phyloP scores from a whole-genome alignment of 75 land plant genomes.

The Picea glauca region DNA sequence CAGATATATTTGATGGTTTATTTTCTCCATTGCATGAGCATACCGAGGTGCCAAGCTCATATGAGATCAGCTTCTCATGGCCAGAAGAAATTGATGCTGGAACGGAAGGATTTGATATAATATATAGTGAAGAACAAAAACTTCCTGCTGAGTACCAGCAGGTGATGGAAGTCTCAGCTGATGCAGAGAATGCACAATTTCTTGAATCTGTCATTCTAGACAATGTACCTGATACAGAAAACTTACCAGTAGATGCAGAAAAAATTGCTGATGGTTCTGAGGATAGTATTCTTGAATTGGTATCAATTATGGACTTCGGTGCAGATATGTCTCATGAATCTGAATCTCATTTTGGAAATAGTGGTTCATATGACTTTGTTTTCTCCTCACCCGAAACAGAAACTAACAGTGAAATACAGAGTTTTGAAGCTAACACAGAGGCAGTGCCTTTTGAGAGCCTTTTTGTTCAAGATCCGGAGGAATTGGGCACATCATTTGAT shows the following conservation, averaged over 20 bases:
- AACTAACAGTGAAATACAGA: background rate
- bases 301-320: background rate
- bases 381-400: background rate
- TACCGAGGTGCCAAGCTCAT: background rate
- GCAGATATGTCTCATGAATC: background rate
- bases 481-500: too few species aligned
- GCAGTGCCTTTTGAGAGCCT: too few species aligned
- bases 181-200: background rate
- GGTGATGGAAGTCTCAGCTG: background rate
- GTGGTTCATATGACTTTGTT: background rate
- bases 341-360: background rate
- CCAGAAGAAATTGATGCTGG: background rate
- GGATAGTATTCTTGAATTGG: background rate
- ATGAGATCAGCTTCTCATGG: background rate
- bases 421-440: background rate
- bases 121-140: background rate
- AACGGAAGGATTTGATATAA: background rate
- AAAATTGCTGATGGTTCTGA: background rate
- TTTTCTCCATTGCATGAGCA: background rate
- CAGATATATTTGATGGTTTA: too few species aligned
- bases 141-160: background rate
- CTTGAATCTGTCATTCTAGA: background rate
- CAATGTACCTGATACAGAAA: background rate
- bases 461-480: too few species aligned
- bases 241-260: background rate